Percentiles rank a stretch among this genome's conserved stretches.
phyloP scores from a whole-genome alignment of 2,329 filamentous ascomycete genomes.

The Cladosporium phlei region DNA sequence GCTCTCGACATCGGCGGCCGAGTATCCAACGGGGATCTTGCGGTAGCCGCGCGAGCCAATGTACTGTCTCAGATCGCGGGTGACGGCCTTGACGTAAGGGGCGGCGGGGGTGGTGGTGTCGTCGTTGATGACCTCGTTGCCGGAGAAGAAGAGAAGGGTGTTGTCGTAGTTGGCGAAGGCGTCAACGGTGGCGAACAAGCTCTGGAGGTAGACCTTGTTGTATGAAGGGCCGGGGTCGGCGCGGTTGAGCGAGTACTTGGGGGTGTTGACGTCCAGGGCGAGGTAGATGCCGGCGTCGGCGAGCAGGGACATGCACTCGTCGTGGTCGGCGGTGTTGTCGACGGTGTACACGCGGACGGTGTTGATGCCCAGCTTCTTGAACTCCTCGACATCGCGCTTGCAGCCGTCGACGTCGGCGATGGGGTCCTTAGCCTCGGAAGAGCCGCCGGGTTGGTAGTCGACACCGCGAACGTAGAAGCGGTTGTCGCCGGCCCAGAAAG shows the following conservation, averaged over 20 bases:
- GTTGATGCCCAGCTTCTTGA: constrained; percentile 84
- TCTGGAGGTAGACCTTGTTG: constrained; percentile 80
- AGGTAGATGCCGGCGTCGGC: constrained; percentile 86
- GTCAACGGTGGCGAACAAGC: constrained; percentile 83
- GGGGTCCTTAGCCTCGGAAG: constrained; percentile 63
- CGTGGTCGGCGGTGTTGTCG: constrained; percentile 78
- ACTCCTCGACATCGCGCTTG: constrained; percentile 73
- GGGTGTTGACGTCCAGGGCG: constrained; percentile 87
- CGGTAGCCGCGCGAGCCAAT: constrained; percentile 66
- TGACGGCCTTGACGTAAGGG: constrained; percentile 68
- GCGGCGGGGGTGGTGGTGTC: constrained; percentile 58
- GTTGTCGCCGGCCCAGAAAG: constrained; percentile 59
- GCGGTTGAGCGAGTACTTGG: constrained; percentile 82
- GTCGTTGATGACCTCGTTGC: constrained; percentile 67
- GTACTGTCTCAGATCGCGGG: constrained; percentile 76
- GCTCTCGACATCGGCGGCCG: constrained; percentile 75
- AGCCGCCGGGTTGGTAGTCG: constrained; percentile 54
- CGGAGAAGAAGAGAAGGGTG: constrained; percentile 78
- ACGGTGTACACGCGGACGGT: constrained; percentile 88
- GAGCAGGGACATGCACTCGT: constrained; percentile 77
- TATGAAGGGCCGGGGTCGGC: constrained; percentile 68
- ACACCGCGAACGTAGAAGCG: constrained; percentile 59
- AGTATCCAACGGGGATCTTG: constrained; percentile 72
- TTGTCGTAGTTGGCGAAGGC: constrained; percentile 78
- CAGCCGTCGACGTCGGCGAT: constrained; percentile 67